Evolutionary conservation across 2,329 filamentous ascomycete species (phyloP), one percentile per base, ranked within the genome.

Genomic region (Dryadomyces quercivorus): DNA sequence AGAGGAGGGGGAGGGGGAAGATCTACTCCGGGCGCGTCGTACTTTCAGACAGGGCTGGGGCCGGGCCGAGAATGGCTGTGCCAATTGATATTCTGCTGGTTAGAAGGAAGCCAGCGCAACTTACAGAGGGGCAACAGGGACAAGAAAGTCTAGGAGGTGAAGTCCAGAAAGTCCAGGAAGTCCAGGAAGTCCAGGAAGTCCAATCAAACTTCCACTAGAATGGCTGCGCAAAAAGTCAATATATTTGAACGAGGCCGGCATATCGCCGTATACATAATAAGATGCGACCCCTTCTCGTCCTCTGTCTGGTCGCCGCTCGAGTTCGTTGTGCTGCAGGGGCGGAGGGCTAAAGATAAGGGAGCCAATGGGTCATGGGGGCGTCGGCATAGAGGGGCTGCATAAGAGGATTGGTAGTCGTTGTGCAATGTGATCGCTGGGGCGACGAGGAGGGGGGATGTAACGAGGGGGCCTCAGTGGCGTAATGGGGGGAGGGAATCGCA

Each of bases 321-420:
- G 10, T 46, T 34, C 42, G 43, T 38, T 20, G 54, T 16, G 46
- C 58, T 59, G 59, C 59, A 59, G 51, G 56, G 58, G 56, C 54
- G 50, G 36, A 21, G 42, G 57, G 59, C 56, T 53, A 44, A 50
- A 36, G 51, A 50, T 46, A 57, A 55, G 48, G 51, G 59, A 36
- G 45, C 58, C 58, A 60, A 59, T 60, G 21, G 50, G 44, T 21
- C 51, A 1, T 40, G 26, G 26, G 26, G 26, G 26, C 8, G 26
- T 31, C 26, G 26, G 26, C 26, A n/a, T n/a, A n/a, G n/a, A n/a
- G n/a, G n/a, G n/a, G n/a, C n/a, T n/a, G n/a, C n/a, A n/a, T n/a
- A n/a, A n/a, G n/a, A n/a, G n/a, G 36, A 40, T 40, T 40, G 36
- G 36, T 40, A 8, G 36, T 16, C 36, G 36, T 16, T 3, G 36